Conservation (phyloP, 495 filamentous ascomycete genomes). For the Hypoxylon fragiforme region DNA sequence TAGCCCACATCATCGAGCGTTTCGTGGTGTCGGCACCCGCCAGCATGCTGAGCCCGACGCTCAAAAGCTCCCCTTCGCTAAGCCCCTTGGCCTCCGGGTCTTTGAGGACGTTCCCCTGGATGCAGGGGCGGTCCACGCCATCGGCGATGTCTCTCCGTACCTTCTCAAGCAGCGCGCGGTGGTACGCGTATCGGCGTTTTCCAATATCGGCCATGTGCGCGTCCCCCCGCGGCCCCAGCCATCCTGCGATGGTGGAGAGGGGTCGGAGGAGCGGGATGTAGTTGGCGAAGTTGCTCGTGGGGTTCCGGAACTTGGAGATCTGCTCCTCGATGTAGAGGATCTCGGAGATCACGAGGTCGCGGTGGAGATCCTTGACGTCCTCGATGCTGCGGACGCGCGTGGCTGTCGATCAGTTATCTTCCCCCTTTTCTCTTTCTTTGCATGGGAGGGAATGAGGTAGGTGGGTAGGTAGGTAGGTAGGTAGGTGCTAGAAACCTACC, state of each 20-base stretch:
- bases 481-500: slow-evolving; percentile 36
- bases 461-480: not conserved
- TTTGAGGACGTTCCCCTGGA: slow-evolving; percentile 70
- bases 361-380: slow-evolving; percentile 51
- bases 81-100: slow-evolving; percentile 62
- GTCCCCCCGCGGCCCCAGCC: slow-evolving; percentile 23
- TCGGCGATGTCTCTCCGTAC: slow-evolving; percentile 62
- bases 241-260: slow-evolving; percentile 42
- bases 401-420: not conserved
- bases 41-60: slow-evolving; percentile 75
- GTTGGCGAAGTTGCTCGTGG: slow-evolving; percentile 72
- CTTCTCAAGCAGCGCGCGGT: slow-evolving; percentile 62
- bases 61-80: slow-evolving; percentile 64
- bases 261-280: slow-evolving; percentile 67
- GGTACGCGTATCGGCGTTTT: slow-evolving; percentile 58
- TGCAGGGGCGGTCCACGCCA: slow-evolving; percentile 70
- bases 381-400: slow-evolving; percentile 55
- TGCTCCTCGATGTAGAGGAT: slow-evolving; percentile 66
- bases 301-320: slow-evolving; percentile 66
- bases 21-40: slow-evolving; percentile 28
- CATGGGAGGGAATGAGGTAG: too few relatives aligned
- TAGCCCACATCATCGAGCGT: slow-evolving; percentile 56
- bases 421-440: too few relatives aligned
- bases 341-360: slow-evolving; percentile 62
- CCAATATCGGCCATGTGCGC: slow-evolving; percentile 59